phyloP scores from a whole-genome alignment of 495 filamentous ascomycete species.

The Apiosordaria backusii region DNA sequence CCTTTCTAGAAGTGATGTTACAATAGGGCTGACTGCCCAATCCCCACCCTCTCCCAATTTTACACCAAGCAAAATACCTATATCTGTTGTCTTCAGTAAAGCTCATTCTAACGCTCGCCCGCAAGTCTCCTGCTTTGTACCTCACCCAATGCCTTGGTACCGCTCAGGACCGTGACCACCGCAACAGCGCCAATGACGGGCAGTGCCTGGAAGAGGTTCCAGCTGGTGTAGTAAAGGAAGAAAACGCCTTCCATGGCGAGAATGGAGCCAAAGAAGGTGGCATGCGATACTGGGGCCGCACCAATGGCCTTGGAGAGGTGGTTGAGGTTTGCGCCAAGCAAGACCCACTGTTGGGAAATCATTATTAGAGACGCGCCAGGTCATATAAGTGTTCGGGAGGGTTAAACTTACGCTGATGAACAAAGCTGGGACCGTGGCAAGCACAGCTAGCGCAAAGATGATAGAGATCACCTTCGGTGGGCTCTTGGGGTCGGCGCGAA shows the following conservation, averaged over 20 bases:
- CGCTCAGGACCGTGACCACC: constrained; percentile 75
- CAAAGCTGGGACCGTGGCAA: constrained; percentile 67
- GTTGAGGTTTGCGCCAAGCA: constrained; percentile 78
- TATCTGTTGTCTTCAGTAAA: neutral
- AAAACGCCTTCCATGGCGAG: constrained; percentile 86
- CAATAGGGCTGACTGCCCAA: neutral
- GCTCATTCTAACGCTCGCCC: constrained; percentile 56
- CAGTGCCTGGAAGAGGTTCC: constrained; percentile 89
- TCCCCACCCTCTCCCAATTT: neutral
- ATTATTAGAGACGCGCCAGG: neutral
- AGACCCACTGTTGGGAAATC: constrained; percentile 58
- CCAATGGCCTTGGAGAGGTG: constrained; percentile 72
- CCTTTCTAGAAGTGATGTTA: neutral
- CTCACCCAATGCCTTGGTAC: constrained; percentile 86
- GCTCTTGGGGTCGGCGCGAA: constrained; percentile 72
- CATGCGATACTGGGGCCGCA: constrained; percentile 71
- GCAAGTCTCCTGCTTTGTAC: constrained; percentile 82
- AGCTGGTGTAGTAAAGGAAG: constrained; percentile 89
- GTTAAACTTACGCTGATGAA: constrained; percentile 60
- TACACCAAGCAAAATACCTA: neutral
- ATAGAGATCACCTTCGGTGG: constrained; percentile 80
- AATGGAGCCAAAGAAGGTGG: constrained; percentile 78
- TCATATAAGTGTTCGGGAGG: neutral
- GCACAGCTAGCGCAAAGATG: constrained; percentile 67
- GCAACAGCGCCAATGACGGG: constrained; percentile 67